These are phyloP conservation scores for Annulohypoxylon moriforme DNA, from an alignment of 495 filamentous ascomycete species.

Conservation along the genomic window DNA sequence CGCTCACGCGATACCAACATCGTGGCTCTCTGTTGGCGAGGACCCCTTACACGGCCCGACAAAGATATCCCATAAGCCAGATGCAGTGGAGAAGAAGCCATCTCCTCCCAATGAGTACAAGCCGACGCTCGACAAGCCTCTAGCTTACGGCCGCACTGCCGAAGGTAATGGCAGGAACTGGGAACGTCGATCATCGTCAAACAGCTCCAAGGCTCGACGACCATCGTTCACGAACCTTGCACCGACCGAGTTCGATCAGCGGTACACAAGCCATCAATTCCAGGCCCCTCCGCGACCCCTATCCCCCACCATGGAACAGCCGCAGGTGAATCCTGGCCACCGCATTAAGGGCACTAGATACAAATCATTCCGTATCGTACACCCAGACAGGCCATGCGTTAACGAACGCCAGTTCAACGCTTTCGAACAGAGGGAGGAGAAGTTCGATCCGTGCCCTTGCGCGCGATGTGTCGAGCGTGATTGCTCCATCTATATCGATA, in stretches of 20 bases:
- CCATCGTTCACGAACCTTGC: no score
- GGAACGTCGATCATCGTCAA: no score
- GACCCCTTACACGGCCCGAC: constrained; percentile 38
- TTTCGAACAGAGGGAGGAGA: background rate
- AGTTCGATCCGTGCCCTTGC: constrained; percentile 32
- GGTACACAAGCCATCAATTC: no score
- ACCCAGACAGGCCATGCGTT: background rate
- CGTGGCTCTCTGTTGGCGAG: constrained; percentile 23
- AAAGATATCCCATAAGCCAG: background rate
- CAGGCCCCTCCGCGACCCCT: no score
- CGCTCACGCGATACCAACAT: background rate
- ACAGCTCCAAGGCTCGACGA: no score
- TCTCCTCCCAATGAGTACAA: background rate
- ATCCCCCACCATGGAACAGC: no score
- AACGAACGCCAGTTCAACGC: background rate
- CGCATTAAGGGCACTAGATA: background rate
- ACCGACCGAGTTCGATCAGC: no score
- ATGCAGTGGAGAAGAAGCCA: background rate
- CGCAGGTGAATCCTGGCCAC: no score
- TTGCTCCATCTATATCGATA: constrained; percentile 18
- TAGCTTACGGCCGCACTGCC: background rate
- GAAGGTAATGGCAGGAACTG: no score
- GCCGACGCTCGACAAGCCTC: background rate
- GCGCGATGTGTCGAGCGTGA: background rate
- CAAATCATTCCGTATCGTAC: background rate